A percentile compares a stretch with the other conserved stretches of the same genome.
phyloP scores from a whole-genome alignment of 140 eudicot genomes.

The Anethum foeniculum region DNA sequence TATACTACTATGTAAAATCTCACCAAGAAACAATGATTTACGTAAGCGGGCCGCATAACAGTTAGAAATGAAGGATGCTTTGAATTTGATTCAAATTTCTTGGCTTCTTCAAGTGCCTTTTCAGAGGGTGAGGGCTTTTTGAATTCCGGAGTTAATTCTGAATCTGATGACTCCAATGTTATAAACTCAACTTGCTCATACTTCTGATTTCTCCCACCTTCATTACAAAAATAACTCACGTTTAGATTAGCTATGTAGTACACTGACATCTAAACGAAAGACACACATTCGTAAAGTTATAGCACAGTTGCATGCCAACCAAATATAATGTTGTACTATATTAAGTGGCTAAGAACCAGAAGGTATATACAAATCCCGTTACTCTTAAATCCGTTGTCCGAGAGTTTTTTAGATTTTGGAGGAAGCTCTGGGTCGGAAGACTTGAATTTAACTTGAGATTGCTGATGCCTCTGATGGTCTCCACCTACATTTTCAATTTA shows the following conservation, averaged over 20 bases:
- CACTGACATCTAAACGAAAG: not conserved
- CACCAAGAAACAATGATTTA: not conserved
- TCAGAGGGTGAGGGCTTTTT: not conserved
- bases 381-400: not conserved
- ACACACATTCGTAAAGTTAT: not conserved
- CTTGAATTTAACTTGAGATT: not conserved
- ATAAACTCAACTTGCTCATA: not conserved
- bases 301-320: not conserved
- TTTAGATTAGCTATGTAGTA: not conserved
- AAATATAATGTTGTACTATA: not conserved
- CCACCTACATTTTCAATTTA: not conserved
- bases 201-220: not conserved
- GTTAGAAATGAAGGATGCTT: not conserved
- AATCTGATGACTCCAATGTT: not conserved
- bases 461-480: not conserved
- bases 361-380: not conserved
- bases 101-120: not conserved
- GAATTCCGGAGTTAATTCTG: not conserved
- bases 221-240: not conserved
- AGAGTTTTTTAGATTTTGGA: not conserved
- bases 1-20: not conserved
- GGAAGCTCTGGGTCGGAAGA: not conserved
- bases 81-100: not conserved
- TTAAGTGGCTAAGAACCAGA: not conserved
- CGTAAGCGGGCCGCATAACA: not conserved